Base-by-base conservation (phyloP, 1,284 basidiomycete species). In the Caloboletus inedulis region DNA sequence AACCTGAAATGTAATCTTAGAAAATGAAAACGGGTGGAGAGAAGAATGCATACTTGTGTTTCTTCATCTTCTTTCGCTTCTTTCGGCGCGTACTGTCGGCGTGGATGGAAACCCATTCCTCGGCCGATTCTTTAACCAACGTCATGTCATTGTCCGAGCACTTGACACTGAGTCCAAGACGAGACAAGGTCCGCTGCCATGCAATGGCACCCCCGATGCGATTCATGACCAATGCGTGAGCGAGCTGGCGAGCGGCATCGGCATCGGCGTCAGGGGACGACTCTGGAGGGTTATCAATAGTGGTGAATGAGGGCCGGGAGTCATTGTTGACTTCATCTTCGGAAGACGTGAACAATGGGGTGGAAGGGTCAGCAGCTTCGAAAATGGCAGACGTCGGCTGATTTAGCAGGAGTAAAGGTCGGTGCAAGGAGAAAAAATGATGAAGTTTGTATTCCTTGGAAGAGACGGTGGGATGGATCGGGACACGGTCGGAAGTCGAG, bases 21-120 rank as follows among this genome's bases (percentile, higher is more conserved):
- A 56, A 49, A 30, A 40, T 25, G 43, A 36, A 41, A 16, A 23
- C 3, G 7, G 34, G 49, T 21, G 45, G 48, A 48, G 49, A 30
- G 27, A n/a, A 49, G 34, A 14, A 16, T n/a, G 76, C 86, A 70
- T 66, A 90, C 89, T 92, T 92, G 67, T 92, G 90, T 72, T 91
- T 92, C 80, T 87, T 89, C 87, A 92, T 92, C 81, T 91, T 91
- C 80, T 83, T 89, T 75, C 82, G 77, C 61, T 82, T 78, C 77
- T 92, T 92, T 69, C 89, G 81, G 76, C 85, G 87, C 25, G 80
- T 82, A 61, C 89, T 91, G 62, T 92, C 89, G 73, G 89, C 76
- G 65, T 80, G 70, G 30, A 89, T 78, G 36, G 80, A 77, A 56
- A 80, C 75, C 76, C 75, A 81, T 44, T 84, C 80, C 62, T 74